Base-by-base conservation (phyloP, 2,329 filamentous ascomycete species). In the Plectosphaerella sp. region DNA sequence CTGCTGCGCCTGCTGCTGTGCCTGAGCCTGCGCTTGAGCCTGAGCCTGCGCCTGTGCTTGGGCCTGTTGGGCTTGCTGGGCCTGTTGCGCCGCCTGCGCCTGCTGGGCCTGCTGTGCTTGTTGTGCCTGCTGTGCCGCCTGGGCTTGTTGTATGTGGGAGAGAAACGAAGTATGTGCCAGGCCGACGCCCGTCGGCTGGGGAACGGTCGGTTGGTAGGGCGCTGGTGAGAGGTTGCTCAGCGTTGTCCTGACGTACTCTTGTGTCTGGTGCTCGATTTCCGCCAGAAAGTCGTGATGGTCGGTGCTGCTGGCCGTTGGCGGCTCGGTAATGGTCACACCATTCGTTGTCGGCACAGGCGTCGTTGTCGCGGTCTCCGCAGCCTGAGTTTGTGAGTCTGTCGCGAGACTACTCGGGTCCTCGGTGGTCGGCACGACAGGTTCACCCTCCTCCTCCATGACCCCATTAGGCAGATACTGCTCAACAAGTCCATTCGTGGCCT, bases 201-300 rank as follows among this genome's bases (percentile, higher is more conserved):
- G 70, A 10, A 73, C 69, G 16, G 69, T 72, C 20, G 70, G 71
- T 49, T 73, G 71, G 47, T 73, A 74, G 1, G 72, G 69, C 33
- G 70, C 65, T 18, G 72, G 71, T 3, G 72, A 74, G 12, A 75
- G 56, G 22, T 69, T 71, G 54, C 73, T 67, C 8, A 75, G 59
- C 3, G 72, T 75, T 5, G 68, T 75, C 52, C 70, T 70, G 41
- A 75, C 72, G 49, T 75, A 75, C 52, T 74, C 71, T 10, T 69
- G 70, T 1, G 72, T 75, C 55, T 72, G 74, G 56, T 73, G 70
- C 0, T 70, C 72, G 11, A 75, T 72, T 20, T 74, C 60, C 8
- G 72, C 72, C 54, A 73, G 68, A 6, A 75, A 61, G 42, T 74
- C 72, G 54, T 74, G 70, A 48, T 72, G 72, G 52, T 75, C 71